Evolutionary conservation across 2,329 filamentous ascomycete species (phyloP), one percentile per base, ranked within the genome.

Genomic region (Ambrosiella xylebori): DNA sequence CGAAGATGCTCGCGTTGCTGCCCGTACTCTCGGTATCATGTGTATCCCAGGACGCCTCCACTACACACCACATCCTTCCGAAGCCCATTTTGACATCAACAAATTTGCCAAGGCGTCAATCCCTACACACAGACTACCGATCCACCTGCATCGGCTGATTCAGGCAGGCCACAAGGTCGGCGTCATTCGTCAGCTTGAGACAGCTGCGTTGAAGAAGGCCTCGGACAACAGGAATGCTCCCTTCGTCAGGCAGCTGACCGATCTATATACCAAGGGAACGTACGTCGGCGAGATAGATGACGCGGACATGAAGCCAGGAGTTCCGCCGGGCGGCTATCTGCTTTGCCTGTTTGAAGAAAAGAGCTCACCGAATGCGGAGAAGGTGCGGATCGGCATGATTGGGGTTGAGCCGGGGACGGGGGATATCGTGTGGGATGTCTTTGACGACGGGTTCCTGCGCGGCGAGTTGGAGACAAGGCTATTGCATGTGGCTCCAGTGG

Each of bases 401-500:
- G 93, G 93, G 35, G 93, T 98, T 3, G 93, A 98, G 65, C 93
- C 93, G 7, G 86, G 88, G 0, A 98, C 93, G 0, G 93, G 93
- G 58, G 91, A 97, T 68, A 88, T 98, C 64, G 85, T 97, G 58
- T 94, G 96, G 65, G 93, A 98, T 66, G 83, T 85, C 60, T 98
- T 98, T 64, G 88, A 97, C 64, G 93, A 98, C 66, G 89, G 91
- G 1, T 97, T 97, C 71, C 95, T 98, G 91, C 79, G 93, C 54
- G 89, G 85, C 65, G 93, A 98, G 68, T 86, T 98, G 39, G 93
- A 98, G 71, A 98, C 93, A 0, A 76, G 93, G n/a, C 73, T 98
- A 35, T 74, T 98, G 37, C 93, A 98, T 68, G 95, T 98, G 63
- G 88, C 91, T 0, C 93, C 93, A 0, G 95, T 90, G 70, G 93